Evolutionary conservation across 2,329 filamentous ascomycete genomes (phyloP), one percentile per base, ranked within the genome.

Genomic region (Thielaviopsis populi): DNA sequence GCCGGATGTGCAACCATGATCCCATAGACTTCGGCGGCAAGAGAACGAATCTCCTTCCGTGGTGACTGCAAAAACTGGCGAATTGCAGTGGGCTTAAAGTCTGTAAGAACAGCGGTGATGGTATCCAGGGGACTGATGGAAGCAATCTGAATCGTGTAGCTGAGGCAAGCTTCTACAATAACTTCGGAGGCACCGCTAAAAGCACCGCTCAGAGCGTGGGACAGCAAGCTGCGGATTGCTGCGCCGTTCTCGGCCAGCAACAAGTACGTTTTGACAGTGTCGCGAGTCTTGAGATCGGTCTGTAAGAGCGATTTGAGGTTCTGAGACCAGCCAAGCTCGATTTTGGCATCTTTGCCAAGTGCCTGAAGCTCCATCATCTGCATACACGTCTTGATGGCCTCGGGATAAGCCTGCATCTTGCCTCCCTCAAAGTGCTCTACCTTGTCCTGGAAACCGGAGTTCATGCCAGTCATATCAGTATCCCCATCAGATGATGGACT

Each of bases 311-410:
- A 82, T 68, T 91, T 87, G 1, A 97, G 77, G 68, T 87, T 86
- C 56, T 85, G 80, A 71, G 91, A 87, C 94, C 94, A 97, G 67
- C 92, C 88, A 56, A 87, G 84, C 68, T 92, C 87, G 27, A 90
- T 72, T 10, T 81, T 79, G 64, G 80, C 76, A 59, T 79, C 73
- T 46, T 74, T 70, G 46, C 73, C 70, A 2, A 82, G 71, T 0
- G 79, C 79, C 1, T 76, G 70, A 1, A 83, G 73, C 53, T 82
- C 75, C 63, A 84, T 70, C 1, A 82, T 78, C 24, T 78, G 74
- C 67, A 77, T 79, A 69, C 84, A 84, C 69, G 91, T 95, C 4
- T 79, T 79, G 30, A 94, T 77, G 0, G 88, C 83, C n/a, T 85
- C 76, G 0, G 85, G 79, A 66, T 91, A 86, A 0, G 87, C 83